Evolutionary conservation across 1,139 yeast species (phyloP).

Genomic region (Taphrina deformans): DNA sequence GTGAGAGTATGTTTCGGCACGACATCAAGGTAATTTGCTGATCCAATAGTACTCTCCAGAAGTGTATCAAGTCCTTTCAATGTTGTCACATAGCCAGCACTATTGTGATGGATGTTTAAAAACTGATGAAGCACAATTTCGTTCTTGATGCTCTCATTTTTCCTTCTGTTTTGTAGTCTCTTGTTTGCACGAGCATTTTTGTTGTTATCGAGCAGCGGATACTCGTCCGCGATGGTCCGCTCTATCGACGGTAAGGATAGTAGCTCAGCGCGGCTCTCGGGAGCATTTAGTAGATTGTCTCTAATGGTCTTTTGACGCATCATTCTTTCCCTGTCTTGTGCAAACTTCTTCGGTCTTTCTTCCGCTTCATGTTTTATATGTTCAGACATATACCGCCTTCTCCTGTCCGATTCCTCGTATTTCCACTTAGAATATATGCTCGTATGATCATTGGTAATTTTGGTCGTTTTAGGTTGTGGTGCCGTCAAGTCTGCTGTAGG

Average conservation of each 20-base stretch:
- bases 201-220: conserved; percentile 24
- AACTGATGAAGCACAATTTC: conserved; percentile 21
- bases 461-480: not conserved
- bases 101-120: conserved; percentile 20
- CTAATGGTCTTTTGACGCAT: conserved; percentile 10
- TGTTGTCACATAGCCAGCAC: conserved; percentile 20
- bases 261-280: conserved; percentile 5
- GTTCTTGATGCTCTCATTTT: not conserved
- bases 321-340: conserved; percentile 5
- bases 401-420: conserved; percentile 10
- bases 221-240: conserved; percentile 23
- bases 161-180: conserved; percentile 1
- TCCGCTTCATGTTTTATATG: conserved; percentile 3
- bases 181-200: not conserved
- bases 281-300: conserved; percentile 9
- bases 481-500: conserved; percentile 14
- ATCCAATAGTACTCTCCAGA: conserved; percentile 9
- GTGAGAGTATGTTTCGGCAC: conserved; percentile 28
- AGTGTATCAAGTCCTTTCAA: conserved; percentile 21
- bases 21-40: not conserved
- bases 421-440: conserved; percentile 4
- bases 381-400: conserved; percentile 14
- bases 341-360: conserved; percentile 1
- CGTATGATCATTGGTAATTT: not conserved
- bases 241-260: conserved; percentile 30